These are phyloP conservation scores for Exophiala mesophila DNA, from an alignment of 2,329 filamentous ascomycete genomes.

Conservation along the genomic window DNA sequence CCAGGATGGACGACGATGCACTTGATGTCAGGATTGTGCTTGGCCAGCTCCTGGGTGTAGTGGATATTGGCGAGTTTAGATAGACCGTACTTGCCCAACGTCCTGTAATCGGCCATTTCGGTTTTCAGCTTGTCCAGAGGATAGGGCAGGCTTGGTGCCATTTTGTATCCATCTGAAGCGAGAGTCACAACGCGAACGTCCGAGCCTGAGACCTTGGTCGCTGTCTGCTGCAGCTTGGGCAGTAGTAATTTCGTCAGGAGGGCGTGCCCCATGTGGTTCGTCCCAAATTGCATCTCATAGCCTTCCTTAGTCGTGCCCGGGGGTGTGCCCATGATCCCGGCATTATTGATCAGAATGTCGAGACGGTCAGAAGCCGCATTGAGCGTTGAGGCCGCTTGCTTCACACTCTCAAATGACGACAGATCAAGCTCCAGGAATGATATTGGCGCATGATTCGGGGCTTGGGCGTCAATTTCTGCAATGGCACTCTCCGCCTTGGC, in stretches of 20 bases:
- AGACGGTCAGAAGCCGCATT: constrained; percentile 34
- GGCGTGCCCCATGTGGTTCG: constrained; percentile 50
- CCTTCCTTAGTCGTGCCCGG: constrained; percentile 41
- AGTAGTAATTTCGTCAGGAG: constrained; percentile 45
- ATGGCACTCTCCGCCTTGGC: constrained; percentile 31
- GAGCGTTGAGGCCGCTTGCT: constrained; percentile 37
- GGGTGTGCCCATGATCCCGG: constrained; percentile 43
- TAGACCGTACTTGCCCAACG: constrained; percentile 43
- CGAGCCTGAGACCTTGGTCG: constrained; percentile 32
- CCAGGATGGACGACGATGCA: constrained; percentile 47
- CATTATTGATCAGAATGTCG: constrained; percentile 44
- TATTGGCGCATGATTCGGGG: constrained; percentile 28
- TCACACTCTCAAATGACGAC: constrained; percentile 28
- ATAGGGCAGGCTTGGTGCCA: constrained; percentile 20
- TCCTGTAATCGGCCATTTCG: constrained; percentile 15
- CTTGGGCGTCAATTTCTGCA: constrained; percentile 32
- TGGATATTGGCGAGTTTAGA: constrained; percentile 50
- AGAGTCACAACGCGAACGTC: constrained; percentile 46
- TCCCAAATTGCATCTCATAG: constrained; percentile 49
- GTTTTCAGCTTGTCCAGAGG: constrained; percentile 33
- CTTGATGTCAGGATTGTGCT: constrained; percentile 42
- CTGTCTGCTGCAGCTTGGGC: constrained; percentile 40
- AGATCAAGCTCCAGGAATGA: constrained; percentile 37
- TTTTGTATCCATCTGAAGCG: constrained; percentile 29
- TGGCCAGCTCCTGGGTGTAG: constrained; percentile 40